Evolutionary conservation across 1,139 yeast genomes (phyloP).

Genomic region (Geotrichum citri-aurantii): DNA sequence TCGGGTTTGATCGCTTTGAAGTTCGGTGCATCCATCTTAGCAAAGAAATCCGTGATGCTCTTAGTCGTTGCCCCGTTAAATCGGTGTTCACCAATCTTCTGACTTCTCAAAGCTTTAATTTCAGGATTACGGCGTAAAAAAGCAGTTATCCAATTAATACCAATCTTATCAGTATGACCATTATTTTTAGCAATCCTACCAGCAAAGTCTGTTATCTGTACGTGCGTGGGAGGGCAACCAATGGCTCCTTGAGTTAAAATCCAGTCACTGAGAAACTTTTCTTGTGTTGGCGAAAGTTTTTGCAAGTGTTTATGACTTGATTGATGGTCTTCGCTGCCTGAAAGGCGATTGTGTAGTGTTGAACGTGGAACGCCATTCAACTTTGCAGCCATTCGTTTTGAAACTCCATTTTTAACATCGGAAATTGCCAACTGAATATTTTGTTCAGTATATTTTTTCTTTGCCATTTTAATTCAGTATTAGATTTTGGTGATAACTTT

Average conservation of each 20-base stretch:
- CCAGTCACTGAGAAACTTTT: background rate
- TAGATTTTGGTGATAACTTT: no score
- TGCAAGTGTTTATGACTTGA: background rate
- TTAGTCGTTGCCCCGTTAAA: constrained; percentile 4
- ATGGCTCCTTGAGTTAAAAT: no score
- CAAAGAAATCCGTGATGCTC: background rate
- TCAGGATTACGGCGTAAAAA: background rate
- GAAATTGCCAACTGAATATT: background rate
- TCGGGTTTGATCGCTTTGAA: background rate
- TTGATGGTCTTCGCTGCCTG: background rate
- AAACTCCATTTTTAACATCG: background rate
- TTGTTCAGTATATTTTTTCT: background rate
- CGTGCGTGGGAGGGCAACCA: background rate
- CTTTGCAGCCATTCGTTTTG: background rate
- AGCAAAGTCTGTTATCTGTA: background rate
- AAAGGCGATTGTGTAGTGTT: background rate
- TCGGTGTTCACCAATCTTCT: background rate
- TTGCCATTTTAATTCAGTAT: background rate
- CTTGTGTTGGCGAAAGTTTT: background rate
- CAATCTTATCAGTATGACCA: background rate
- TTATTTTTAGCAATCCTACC: background rate
- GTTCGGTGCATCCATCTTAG: background rate
- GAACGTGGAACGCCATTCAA: background rate
- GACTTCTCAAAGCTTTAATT: background rate
- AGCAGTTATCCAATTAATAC: background rate